A percentile compares a stretch with the other conserved stretches of the same genome.
Evolutionary conservation across 1,139 yeast genomes (phyloP).

Genomic region (Geotrichum restrictum): DNA sequence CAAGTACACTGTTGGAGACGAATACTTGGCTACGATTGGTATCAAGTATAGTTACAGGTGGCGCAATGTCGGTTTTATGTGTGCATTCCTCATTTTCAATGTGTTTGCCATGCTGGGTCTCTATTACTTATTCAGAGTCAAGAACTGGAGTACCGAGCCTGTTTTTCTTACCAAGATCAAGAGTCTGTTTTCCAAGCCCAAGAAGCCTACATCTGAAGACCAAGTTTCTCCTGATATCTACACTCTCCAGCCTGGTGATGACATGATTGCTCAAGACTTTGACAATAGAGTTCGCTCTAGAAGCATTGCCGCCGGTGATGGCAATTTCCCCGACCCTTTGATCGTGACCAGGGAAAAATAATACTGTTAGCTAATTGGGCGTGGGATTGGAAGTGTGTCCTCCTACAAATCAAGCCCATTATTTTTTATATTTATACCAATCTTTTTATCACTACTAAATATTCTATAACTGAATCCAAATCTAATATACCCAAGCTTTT

Average conservation of each 20-base stretch:
- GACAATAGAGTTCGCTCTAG: not conserved
- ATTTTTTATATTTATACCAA: not conserved
- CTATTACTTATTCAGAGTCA: slow-evolving; percentile 35
- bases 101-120: slow-evolving; percentile 43
- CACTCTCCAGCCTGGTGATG: slow-evolving; percentile 14
- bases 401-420: no score
- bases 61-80: slow-evolving; percentile 55
- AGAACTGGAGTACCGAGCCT: slow-evolving; percentile 17
- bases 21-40: slow-evolving; percentile 46
- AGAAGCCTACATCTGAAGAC: slow-evolving; percentile 10
- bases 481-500: not conserved
- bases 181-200: slow-evolving; percentile 9
- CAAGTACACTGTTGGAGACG: slow-evolving; percentile 49
- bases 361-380: not conserved
- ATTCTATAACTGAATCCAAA: no score
- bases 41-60: slow-evolving; percentile 49
- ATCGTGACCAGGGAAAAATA: not conserved
- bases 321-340: not conserved
- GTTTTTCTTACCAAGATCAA: slow-evolving; percentile 2
- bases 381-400: not conserved
- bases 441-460: not conserved
- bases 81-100: slow-evolving; percentile 48
- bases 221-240: slow-evolving; percentile 7
- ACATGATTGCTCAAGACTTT: slow-evolving; percentile 2
- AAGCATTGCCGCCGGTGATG: slow-evolving; percentile 1